Conservation (phyloP, 139 green algal species). For the Chlamydomonas sphaeroides region DNA sequence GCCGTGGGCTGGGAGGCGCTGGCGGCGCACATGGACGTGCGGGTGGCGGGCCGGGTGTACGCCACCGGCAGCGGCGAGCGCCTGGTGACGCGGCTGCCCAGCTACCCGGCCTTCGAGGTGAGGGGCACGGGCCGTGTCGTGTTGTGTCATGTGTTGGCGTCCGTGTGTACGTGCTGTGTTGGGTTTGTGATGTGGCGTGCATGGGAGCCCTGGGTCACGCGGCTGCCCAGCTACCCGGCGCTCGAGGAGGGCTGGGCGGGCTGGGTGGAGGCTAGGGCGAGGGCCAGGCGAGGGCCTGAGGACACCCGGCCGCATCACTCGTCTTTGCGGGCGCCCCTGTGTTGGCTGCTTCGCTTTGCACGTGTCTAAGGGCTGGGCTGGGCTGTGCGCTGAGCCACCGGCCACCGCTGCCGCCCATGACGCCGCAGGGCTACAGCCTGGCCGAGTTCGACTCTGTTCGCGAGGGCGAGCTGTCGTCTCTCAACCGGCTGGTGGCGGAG, state of each 20-base stretch:
- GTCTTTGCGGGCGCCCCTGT: too few species aligned
- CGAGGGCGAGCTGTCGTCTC: constrained; percentile 53
- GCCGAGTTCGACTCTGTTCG: constrained; percentile 39
- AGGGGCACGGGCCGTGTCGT: too few species aligned
- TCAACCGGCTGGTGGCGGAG: constrained; percentile 47
- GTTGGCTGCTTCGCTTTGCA: too few species aligned
- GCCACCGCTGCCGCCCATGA: not conserved
- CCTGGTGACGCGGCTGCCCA: constrained; percentile 52
- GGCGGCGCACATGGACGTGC: constrained; percentile 51
- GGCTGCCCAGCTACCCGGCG: constrained; percentile 51
- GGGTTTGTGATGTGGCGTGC: too few species aligned
- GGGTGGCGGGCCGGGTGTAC: constrained; percentile 54
- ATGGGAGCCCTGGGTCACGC: constrained; percentile 56
- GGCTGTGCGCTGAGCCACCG: too few species aligned
- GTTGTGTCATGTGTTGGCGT: too few species aligned
- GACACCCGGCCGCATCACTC: too few species aligned
- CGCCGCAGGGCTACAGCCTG: constrained; percentile 55
- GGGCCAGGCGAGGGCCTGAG: too few species aligned
- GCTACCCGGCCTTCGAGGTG: constrained; percentile 61
- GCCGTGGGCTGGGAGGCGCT: constrained; percentile 43
- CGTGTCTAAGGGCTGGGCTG: too few species aligned
- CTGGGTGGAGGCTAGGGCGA: too few species aligned
- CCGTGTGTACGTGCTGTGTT: too few species aligned
- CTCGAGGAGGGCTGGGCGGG: constrained; percentile 57
- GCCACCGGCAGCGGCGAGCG: constrained; percentile 57